Evolutionary conservation across 2,329 filamentous ascomycete genomes (phyloP), one percentile per base, ranked within the genome.

Genomic region (Talaromyces amestolkiae): DNA sequence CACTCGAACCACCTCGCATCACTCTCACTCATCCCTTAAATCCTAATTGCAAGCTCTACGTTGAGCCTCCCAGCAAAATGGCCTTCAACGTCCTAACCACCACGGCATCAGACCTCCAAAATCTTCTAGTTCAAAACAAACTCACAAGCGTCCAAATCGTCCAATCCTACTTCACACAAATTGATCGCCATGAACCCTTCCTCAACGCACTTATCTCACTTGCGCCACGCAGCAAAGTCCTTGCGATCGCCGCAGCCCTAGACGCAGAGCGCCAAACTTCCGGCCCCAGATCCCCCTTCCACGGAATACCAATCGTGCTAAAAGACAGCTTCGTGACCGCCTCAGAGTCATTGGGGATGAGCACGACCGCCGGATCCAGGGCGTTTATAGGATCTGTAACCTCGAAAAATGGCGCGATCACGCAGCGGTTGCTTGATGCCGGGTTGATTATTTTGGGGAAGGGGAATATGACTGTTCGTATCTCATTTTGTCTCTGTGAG

Each of bases 401-500:
- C 13, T 62, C 15, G 56, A 65, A 47, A 41, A 67, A 47, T 39
- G 54, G 39, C 27, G 49, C 37, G 9, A 66, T 66, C 27, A 58
- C 24, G 41, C 65, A 65, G 45, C 58, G 66, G 49, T 53, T 72
- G 24, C 53, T 70, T 63, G 67, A 71, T 49, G 66, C 64, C 1
- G 71, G 69, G 2, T 33, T 72, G 24, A 72, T 75, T 54, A 68
- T 74, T 45, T 45, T 74, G 31, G 72, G 68, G 17, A 72, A 73
- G 53, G 68, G 66, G 3, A 74, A 74, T 39, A 68, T 73, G 61
- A 54, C 27, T 19, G 49, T 54, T 15, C 19, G 19, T 47, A 1
- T 4, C 33, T 35, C 33, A 8, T 35, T 35, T 35, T 22, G 22
- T 22, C 22, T 22, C 22, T 22, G 22, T 22, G 22, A 22, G 22